Conservation (phyloP, 768 basidiomycete genomes). For the Nevesoporus exiguus region DNA sequence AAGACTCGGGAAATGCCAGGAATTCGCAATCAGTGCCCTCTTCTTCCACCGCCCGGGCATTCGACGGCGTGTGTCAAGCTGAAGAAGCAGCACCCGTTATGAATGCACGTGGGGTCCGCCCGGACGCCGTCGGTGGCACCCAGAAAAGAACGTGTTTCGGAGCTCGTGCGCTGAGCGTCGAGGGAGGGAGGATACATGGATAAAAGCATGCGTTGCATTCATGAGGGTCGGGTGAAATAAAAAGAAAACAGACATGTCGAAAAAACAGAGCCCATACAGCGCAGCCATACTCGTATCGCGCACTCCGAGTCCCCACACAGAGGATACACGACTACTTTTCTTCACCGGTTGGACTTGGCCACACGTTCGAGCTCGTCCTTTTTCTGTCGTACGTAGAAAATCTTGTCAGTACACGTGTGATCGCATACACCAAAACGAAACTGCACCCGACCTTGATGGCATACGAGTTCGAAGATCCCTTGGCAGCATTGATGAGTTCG, state of each 20-base stretch:
- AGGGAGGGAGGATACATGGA: slow-evolving; percentile 17
- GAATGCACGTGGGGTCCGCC: not conserved
- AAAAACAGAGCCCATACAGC: slow-evolving; percentile 20
- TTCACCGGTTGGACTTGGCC: slow-evolving; percentile 99
- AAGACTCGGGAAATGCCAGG: slow-evolving; percentile 17
- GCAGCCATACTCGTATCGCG: slow-evolving; percentile 23
- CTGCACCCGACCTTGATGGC: slow-evolving; percentile 81
- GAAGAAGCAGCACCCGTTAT: slow-evolving; percentile 2
- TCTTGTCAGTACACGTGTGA: slow-evolving; percentile 2
- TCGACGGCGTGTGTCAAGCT: not conserved
- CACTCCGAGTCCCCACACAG: slow-evolving; percentile 5
- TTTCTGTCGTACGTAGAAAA: slow-evolving; percentile 52
- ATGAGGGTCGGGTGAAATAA: slow-evolving; percentile 17
- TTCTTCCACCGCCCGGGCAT: not conserved
- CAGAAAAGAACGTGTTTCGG: slow-evolving; percentile 6
- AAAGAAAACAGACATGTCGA: slow-evolving; percentile 3
- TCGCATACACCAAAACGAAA: not conserved
- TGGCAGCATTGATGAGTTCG: slow-evolving; percentile 99
- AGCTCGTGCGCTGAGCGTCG: slow-evolving; percentile 8
- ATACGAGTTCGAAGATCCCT: slow-evolving; percentile 99
- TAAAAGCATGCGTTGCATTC: slow-evolving; percentile 27
- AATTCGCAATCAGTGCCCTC: not conserved
- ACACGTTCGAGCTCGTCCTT: slow-evolving; percentile 99
- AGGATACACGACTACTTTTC: slow-evolving; percentile 32
- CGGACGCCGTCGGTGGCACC: not conserved